Conservation (phyloP, 1,139 yeast species). For the Suhomyces taliae region DNA sequence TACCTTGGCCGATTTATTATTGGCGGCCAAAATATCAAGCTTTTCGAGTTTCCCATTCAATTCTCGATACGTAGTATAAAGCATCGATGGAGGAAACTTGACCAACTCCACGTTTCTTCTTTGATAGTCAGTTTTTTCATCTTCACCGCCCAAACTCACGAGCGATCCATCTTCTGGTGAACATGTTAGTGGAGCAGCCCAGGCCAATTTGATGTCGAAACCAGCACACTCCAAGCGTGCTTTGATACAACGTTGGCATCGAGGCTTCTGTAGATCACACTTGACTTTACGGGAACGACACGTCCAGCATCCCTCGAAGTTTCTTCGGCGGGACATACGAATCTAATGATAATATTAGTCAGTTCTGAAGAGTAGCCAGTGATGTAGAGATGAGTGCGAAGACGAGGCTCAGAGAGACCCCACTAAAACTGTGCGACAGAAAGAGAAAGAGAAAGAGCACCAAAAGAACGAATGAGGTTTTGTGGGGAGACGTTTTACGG, state of each 20-base stretch:
- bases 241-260: slow-evolving; percentile 43
- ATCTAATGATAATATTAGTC: neutral
- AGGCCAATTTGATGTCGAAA: slow-evolving; percentile 40
- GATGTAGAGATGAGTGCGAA: neutral
- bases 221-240: slow-evolving; percentile 43
- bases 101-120: slow-evolving; percentile 40
- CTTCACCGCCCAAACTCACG: slow-evolving; percentile 19
- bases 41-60: slow-evolving; percentile 27
- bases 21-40: slow-evolving; percentile 21
- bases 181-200: slow-evolving; percentile 38
- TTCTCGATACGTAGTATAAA: slow-evolving; percentile 33
- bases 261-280: slow-evolving; percentile 47
- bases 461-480: too few species aligned
- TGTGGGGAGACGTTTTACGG: too few species aligned
- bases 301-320: slow-evolving; percentile 56
- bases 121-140: slow-evolving; percentile 29
- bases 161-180: slow-evolving; percentile 20
- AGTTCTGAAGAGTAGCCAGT: neutral
- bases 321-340: slow-evolving; percentile 33
- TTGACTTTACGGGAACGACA: slow-evolving; percentile 52
- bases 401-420: neutral
- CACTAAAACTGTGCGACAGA: too few species aligned
- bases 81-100: slow-evolving; percentile 33
- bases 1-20: slow-evolving; percentile 8
- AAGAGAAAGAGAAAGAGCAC: too few species aligned